Conservation (phyloP, 768 basidiomycete genomes). For the Amanita pallidorosea region DNA sequence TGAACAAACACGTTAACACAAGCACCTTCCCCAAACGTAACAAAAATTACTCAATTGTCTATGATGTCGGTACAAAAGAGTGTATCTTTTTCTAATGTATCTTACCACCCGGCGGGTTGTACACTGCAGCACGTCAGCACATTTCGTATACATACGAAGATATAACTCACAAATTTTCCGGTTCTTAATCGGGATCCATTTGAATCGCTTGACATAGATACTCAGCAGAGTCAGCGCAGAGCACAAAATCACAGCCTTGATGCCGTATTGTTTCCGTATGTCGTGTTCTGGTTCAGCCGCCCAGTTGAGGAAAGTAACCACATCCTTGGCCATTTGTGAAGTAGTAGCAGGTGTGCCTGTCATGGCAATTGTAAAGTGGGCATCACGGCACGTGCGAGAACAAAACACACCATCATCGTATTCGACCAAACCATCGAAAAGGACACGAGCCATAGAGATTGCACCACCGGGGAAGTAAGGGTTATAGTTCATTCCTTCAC, state of each 20-base stretch:
- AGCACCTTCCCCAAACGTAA: too few species aligned
- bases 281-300: constrained; percentile 98
- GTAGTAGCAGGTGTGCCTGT: constrained; percentile 91
- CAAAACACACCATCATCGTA: constrained; percentile 77
- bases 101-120: constrained; percentile 51
- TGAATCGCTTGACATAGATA: constrained; percentile 91
- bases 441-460: constrained; percentile 94
- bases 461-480: constrained; percentile 99
- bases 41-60: constrained; percentile 6
- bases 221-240: constrained; percentile 72
- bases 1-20: too few species aligned
- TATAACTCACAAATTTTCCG: constrained; percentile 72
- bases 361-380: constrained; percentile 1
- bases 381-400: background rate
- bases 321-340: constrained; percentile 99
- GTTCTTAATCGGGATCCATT: constrained; percentile 88
- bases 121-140: constrained; percentile 27
- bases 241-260: constrained; percentile 93
- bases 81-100: constrained; percentile 32
- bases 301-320: constrained; percentile 92
- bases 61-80: constrained; percentile 1
- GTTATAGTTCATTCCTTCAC: constrained; percentile 98
- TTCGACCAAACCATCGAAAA: constrained; percentile 95
- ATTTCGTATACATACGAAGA: background rate
- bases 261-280: constrained; percentile 91